Conservation (phyloP, 2,329 filamentous ascomycete genomes). For the Paecilomyces niveus region DNA sequence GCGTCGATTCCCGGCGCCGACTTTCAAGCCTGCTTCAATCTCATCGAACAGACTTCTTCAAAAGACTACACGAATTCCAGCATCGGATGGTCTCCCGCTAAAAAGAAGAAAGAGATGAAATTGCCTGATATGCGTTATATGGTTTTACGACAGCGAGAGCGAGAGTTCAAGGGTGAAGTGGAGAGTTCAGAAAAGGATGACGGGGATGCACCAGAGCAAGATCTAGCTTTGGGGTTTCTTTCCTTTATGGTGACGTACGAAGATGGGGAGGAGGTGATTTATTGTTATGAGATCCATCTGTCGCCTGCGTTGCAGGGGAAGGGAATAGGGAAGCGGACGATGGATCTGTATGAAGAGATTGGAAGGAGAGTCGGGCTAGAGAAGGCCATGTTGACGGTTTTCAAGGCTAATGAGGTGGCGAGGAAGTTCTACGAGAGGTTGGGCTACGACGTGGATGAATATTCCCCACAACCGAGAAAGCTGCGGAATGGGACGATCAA, state of each 20-base stretch:
- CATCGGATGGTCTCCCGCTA: constrained; percentile 47
- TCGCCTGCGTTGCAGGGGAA: constrained; percentile 34
- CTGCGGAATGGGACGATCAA: constrained; percentile 45
- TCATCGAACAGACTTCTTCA: constrained; percentile 50
- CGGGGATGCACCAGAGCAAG: background rate
- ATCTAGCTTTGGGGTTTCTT: constrained; percentile 35
- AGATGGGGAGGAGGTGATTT: constrained; percentile 50
- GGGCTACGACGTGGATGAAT: constrained; percentile 47
- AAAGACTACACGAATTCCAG: constrained; percentile 46
- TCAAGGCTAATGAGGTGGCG: constrained; percentile 44
- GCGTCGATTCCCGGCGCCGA: constrained; percentile 31
- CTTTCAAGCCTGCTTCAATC: constrained; percentile 44
- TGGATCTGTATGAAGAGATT: constrained; percentile 42
- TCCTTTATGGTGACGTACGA: constrained; percentile 54
- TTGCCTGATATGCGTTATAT: constrained; percentile 54
- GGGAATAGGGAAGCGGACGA: constrained; percentile 47
- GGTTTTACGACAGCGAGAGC: constrained; percentile 29
- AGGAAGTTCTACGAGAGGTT: constrained; percentile 43
- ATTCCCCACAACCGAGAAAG: constrained; percentile 43
- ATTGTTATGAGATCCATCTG: constrained; percentile 59
- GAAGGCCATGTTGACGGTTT: constrained; percentile 57
- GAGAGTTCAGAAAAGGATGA: background rate
- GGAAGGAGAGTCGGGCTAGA: constrained; percentile 40
- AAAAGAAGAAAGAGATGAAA: constrained; percentile 53
- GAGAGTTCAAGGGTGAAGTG: background rate